Conservation (phyloP, 2,329 filamentous ascomycete genomes). For the Sarocladiaceae sp. region DNA sequence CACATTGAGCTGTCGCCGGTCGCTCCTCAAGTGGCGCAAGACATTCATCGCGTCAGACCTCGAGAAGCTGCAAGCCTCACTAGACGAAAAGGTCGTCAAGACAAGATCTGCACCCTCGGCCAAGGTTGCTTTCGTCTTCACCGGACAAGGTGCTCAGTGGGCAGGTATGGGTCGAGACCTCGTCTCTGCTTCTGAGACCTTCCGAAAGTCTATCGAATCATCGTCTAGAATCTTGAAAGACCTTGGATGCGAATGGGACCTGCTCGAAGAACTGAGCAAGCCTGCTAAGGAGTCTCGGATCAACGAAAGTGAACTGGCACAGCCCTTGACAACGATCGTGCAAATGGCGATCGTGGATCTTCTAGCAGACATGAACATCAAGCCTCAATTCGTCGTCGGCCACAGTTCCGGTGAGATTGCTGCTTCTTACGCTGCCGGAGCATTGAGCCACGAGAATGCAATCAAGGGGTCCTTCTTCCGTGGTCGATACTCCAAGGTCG, state of each 20-base stretch:
- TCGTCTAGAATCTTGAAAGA: slow-evolving; percentile 26
- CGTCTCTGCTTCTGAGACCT: slow-evolving; percentile 33
- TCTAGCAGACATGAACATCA: slow-evolving; percentile 26
- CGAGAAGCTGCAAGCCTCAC: slow-evolving; percentile 26
- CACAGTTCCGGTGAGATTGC: slow-evolving; percentile 46
- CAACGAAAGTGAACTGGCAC: slow-evolving; percentile 30
- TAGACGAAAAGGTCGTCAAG: slow-evolving; percentile 22
- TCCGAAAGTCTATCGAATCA: slow-evolving; percentile 33
- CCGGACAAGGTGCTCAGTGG: slow-evolving; percentile 40
- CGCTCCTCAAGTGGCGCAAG: slow-evolving; percentile 38
- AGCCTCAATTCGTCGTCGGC: slow-evolving; percentile 32
- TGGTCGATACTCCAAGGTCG: slow-evolving; percentile 25
- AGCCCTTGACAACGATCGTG: slow-evolving; percentile 37
- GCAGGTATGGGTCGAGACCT: slow-evolving; percentile 37
- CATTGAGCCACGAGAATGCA: slow-evolving; percentile 30
- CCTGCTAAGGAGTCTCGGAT: slow-evolving; percentile 21
- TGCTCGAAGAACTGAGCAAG: slow-evolving; percentile 32
- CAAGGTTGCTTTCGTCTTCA: slow-evolving; percentile 37
- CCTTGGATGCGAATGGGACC: slow-evolving; percentile 27
- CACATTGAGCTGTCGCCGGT: slow-evolving; percentile 41
- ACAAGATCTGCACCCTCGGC: slow-evolving; percentile 21
- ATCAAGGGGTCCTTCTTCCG: slow-evolving; percentile 39
- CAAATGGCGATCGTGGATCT: slow-evolving; percentile 40
- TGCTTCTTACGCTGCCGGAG: slow-evolving; percentile 35
- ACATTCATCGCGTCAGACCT: slow-evolving; percentile 31